phyloP scores from a whole-genome alignment of 306 rosid species.

The Abrus pulchellus region DNA sequence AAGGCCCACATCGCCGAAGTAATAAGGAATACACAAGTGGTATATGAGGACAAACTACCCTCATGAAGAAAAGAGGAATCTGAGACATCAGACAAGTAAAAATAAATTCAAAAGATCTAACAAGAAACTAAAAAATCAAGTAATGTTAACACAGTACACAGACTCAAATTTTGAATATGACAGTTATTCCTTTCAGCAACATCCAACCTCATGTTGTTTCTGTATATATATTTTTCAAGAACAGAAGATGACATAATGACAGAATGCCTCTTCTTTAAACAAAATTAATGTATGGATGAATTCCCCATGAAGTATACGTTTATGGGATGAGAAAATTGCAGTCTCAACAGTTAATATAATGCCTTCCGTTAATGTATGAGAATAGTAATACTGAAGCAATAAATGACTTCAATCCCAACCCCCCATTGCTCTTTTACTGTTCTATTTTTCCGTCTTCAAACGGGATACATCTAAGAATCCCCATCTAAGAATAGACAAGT shows the following conservation, averaged over 20 bases:
- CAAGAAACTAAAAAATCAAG: slow-evolving; percentile 27
- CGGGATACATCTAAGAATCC: background rate
- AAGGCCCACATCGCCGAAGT: slow-evolving; percentile 92
- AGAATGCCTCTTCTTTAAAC: slow-evolving; percentile 3
- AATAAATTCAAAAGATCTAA: slow-evolving; percentile 34
- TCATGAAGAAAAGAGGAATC: slow-evolving; percentile 83
- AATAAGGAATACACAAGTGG: slow-evolving; percentile 78
- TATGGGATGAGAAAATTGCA: slow-evolving; percentile 21
- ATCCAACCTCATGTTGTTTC: slow-evolving; percentile 33
- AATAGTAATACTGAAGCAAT: slow-evolving; percentile 4
- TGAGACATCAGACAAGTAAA: slow-evolving; percentile 56
- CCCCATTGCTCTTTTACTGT: background rate
- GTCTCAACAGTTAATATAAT: background rate
- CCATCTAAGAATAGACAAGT: background rate
- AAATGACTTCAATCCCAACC: slow-evolving; percentile 8
- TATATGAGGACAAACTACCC: slow-evolving; percentile 91
- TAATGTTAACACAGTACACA: slow-evolving; percentile 18
- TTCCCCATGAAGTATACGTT: background rate
- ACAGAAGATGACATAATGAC: background rate
- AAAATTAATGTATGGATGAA: slow-evolving; percentile 27
- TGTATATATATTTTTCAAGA: background rate
- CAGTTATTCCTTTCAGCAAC: slow-evolving; percentile 24
- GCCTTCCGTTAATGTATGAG: slow-evolving; percentile 6
- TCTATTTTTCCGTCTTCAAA: slow-evolving; percentile 2
- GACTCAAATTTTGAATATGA: slow-evolving; percentile 18